These are phyloP conservation scores for Carex myosuroides DNA, from an alignment of 176 grass and related monocot species.

Conservation along the genomic window DNA sequence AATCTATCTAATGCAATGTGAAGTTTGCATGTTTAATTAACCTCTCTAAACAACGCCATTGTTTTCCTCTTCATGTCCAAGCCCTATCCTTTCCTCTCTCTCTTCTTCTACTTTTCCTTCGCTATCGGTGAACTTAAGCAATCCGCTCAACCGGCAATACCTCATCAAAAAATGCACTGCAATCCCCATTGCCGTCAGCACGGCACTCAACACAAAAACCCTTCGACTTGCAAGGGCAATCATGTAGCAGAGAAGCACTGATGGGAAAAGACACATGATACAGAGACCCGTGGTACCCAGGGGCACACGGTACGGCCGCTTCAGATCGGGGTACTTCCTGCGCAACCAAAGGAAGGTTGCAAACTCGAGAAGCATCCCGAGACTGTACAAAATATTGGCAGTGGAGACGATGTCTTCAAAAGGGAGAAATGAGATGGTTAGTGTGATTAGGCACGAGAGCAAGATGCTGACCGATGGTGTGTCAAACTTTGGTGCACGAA, in stretches of 20 bases:
- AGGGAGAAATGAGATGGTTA: conserved; percentile 36
- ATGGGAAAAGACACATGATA: conserved; percentile 32
- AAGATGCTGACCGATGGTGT: conserved; percentile 32
- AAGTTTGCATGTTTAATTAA: background rate
- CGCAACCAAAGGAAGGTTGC: conserved; percentile 36
- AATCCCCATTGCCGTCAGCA: conserved; percentile 10
- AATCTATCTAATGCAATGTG: background rate
- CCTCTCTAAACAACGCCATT: conserved; percentile 2
- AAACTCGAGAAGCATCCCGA: conserved; percentile 37
- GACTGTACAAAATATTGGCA: conserved; percentile 40
- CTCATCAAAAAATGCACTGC: conserved; percentile 26
- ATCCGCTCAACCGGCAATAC: conserved; percentile 31
- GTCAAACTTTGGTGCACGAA: conserved; percentile 15
- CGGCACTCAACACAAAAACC: conserved; percentile 22
- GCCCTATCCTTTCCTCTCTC: background rate
- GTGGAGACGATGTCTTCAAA: conserved; percentile 37
- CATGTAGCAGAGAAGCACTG: conserved; percentile 29
- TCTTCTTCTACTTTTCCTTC: background rate
- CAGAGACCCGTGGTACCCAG: conserved; percentile 4
- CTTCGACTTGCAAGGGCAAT: conserved; percentile 31
- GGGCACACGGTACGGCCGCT: conserved; percentile 40
- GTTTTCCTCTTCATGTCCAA: conserved; percentile 1
- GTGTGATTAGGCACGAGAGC: conserved; percentile 20
- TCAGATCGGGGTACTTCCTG: conserved; percentile 22
- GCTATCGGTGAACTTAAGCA: conserved; percentile 32